Evolutionary conservation across 345 rosid species (phyloP).

Genomic region (Salix viminalis): DNA sequence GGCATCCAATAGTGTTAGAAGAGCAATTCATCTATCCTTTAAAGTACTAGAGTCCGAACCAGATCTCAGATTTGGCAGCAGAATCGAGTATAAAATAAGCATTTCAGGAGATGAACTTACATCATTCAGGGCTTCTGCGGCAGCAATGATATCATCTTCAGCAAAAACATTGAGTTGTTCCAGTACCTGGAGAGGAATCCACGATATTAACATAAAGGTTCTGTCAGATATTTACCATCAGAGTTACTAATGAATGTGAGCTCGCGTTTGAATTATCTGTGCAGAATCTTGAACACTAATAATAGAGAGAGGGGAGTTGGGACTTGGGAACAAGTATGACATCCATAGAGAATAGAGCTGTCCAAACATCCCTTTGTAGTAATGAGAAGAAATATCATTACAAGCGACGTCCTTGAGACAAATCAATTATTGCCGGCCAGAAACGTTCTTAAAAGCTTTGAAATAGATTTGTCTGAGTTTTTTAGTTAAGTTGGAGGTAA

Average conservation of each 20-base stretch:
- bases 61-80: background rate
- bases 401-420: background rate
- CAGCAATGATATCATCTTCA: conserved; percentile 53
- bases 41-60: background rate
- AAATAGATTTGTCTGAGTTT: background rate
- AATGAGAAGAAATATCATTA: background rate
- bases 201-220: conserved; percentile 1
- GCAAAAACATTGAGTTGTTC: conserved; percentile 72
- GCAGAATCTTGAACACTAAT: background rate
- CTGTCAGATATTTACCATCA: background rate
- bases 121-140: conserved; percentile 82
- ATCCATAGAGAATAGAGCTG: background rate
- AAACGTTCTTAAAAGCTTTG: background rate
- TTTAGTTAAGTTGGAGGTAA: background rate
- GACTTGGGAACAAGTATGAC: background rate
- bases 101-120: conserved; percentile 36
- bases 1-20: background rate
- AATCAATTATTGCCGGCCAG: background rate
- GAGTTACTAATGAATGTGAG: background rate
- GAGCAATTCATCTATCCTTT: background rate
- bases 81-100: background rate
- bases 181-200: conserved; percentile 45
- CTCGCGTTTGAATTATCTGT: background rate
- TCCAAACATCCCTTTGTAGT: background rate
- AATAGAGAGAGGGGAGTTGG: background rate